Evolutionary conservation across 2,329 filamentous ascomycete species (phyloP).

Genomic region (Pleoardoris graminearum): DNA sequence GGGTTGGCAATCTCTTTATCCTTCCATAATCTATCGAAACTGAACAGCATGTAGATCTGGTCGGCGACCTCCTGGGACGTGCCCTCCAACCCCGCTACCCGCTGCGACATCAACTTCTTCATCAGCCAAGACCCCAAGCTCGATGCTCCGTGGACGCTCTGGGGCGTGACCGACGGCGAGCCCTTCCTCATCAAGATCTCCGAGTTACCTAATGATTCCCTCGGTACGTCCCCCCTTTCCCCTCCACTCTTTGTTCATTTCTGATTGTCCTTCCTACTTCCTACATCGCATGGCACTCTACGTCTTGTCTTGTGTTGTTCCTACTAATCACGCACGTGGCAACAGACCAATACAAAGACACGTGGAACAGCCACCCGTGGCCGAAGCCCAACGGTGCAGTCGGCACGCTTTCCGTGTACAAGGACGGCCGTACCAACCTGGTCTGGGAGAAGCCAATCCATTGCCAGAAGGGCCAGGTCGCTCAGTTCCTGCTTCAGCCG

Average conservation of each 20-base stretch:
- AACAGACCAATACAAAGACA: conserved; percentile 34
- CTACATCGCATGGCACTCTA: too few relatives aligned
- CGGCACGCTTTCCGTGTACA: conserved; percentile 23
- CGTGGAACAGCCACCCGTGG: conserved; percentile 27
- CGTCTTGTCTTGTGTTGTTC: too few relatives aligned
- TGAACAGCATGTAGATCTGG: conserved; percentile 19
- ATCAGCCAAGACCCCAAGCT: conserved; percentile 24
- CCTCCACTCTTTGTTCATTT: neutral
- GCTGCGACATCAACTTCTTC: conserved; percentile 32
- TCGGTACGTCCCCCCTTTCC: neutral
- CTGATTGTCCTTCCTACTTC: too few relatives aligned
- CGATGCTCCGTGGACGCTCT: conserved; percentile 25
- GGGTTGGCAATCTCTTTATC: conserved; percentile 10
- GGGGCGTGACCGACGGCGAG: conserved; percentile 23
- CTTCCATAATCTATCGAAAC: conserved; percentile 1
- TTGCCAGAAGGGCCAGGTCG: conserved; percentile 27
- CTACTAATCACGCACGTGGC: neutral
- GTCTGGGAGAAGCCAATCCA: conserved; percentile 19
- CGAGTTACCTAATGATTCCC: conserved; percentile 12
- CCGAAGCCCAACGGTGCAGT: conserved; percentile 21
- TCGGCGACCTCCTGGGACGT: conserved; percentile 41
- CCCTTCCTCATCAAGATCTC: conserved; percentile 34
- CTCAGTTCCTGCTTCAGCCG: conserved; percentile 35
- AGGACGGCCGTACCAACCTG: conserved; percentile 14
- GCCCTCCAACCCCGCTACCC: conserved; percentile 25